A percentile compares a stretch with the other conserved stretches of the same genome.
Evolutionary conservation across 495 filamentous ascomycete genomes (phyloP).

Genomic region (Hypoxylon rickii): DNA sequence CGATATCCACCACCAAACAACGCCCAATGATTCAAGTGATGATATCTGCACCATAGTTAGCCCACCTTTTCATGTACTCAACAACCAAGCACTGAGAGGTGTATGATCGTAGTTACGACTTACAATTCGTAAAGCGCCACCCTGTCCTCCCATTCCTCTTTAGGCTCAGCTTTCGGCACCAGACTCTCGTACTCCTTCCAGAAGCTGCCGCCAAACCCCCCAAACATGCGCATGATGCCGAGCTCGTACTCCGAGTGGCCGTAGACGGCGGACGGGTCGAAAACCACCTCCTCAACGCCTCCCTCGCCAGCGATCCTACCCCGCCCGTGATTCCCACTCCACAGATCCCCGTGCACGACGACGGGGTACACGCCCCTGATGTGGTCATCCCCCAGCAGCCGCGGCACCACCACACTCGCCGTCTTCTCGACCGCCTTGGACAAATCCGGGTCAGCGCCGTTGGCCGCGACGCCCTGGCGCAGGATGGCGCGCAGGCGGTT

Average conservation of each 20-base stretch:
- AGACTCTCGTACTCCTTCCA: slow-evolving; percentile 75
- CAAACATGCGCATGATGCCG: slow-evolving; percentile 96
- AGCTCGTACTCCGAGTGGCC: slow-evolving; percentile 89
- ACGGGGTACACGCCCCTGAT: slow-evolving; percentile 69
- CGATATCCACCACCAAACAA: slow-evolving; percentile 82
- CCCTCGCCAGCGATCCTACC: slow-evolving; percentile 64
- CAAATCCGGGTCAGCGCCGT: slow-evolving; percentile 68
- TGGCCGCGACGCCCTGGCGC: slow-evolving; percentile 55
- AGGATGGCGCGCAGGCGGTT: slow-evolving; percentile 71
- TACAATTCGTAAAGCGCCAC: slow-evolving; percentile 80
- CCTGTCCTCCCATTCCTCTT: slow-evolving; percentile 82
- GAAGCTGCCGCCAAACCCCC: slow-evolving; percentile 76
- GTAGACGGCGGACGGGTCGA: slow-evolving; percentile 79
- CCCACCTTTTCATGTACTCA: slow-evolving; percentile 4
- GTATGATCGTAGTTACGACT: slow-evolving; percentile 41
- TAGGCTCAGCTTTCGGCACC: slow-evolving; percentile 78
- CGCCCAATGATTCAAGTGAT: slow-evolving; percentile 87
- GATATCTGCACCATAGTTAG: slow-evolving; percentile 61
- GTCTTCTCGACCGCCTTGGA: slow-evolving; percentile 65
- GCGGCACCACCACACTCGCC: slow-evolving; percentile 65
- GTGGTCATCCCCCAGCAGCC: slow-evolving; percentile 69
- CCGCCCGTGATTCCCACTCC: slow-evolving; percentile 81
- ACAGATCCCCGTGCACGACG: slow-evolving; percentile 87
- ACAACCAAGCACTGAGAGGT: not conserved
- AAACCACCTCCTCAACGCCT: slow-evolving; percentile 76